Conservation (phyloP, 2,329 filamentous ascomycete species). For the Arthrobotrys conoides region DNA sequence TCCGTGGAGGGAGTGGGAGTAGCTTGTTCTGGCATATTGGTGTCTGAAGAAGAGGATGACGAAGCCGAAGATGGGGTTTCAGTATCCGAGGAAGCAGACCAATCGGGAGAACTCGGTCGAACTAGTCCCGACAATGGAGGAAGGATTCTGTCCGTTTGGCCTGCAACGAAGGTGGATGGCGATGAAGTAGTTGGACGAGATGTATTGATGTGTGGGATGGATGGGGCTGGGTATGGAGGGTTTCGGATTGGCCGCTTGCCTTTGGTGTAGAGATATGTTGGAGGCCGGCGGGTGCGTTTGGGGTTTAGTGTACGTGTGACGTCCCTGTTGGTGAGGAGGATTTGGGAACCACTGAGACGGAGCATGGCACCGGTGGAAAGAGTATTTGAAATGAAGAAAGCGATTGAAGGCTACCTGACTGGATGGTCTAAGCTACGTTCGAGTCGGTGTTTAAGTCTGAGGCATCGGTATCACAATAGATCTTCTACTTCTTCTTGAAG, state of each 20-base stretch:
- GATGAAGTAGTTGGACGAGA: conserved; percentile 13
- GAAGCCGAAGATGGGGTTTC: conserved; percentile 2
- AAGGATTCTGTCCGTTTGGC: conserved; percentile 9
- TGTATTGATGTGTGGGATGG: conserved; percentile 19
- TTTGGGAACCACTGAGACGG: conserved; percentile 46
- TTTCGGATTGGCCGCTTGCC: conserved; percentile 44
- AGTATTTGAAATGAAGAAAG: neutral
- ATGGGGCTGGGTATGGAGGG: conserved; percentile 4
- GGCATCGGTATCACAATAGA: no score
- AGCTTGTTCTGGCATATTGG: neutral
- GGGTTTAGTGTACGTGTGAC: conserved; percentile 42
- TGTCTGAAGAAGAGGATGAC: neutral
- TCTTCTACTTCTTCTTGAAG: no score
- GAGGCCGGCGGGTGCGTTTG: conserved; percentile 34
- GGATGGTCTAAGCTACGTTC: neutral
- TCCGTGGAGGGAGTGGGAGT: neutral
- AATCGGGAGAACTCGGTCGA: conserved; percentile 24
- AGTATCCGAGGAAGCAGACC: conserved; percentile 43
- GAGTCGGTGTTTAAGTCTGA: no score
- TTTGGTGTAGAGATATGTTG: conserved; percentile 53
- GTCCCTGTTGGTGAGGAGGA: conserved; percentile 50
- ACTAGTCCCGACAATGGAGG: conserved; percentile 3
- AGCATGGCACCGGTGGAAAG: conserved; percentile 36
- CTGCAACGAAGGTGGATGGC: neutral
- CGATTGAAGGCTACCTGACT: neutral